These are phyloP conservation scores for Ramularia collo-cygni DNA, from an alignment of 2,329 filamentous ascomycete genomes.

Conservation along the genomic window DNA sequence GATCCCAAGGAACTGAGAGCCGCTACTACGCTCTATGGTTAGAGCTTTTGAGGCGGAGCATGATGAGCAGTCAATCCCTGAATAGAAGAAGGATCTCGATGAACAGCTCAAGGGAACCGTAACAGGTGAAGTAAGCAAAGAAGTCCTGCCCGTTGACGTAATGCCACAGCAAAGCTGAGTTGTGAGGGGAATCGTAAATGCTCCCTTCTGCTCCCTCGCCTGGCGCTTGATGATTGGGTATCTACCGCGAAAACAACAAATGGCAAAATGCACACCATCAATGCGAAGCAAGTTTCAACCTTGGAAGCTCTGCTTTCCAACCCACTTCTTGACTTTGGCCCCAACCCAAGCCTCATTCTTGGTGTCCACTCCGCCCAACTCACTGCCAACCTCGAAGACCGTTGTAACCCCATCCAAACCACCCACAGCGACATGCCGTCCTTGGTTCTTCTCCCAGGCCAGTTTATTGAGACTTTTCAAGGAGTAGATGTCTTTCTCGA, in stretches of 20 bases:
- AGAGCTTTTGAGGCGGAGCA: background rate
- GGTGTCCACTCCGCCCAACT: constrained; percentile 73
- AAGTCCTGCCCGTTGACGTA: too few relatives aligned
- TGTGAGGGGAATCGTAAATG: too few relatives aligned
- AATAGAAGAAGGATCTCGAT: too few relatives aligned
- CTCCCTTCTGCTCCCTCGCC: too few relatives aligned
- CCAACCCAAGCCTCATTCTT: constrained; percentile 86
- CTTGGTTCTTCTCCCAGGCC: constrained; percentile 87
- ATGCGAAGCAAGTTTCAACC: too few relatives aligned
- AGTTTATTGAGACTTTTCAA: constrained; percentile 83
- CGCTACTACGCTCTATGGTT: constrained; percentile 3
- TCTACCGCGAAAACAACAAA: too few relatives aligned
- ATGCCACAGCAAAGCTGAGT: too few relatives aligned
- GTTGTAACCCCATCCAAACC: constrained; percentile 87
- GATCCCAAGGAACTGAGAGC: constrained; percentile 12
- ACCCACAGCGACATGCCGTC: constrained; percentile 78
- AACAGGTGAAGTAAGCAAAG: too few relatives aligned
- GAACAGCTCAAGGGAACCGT: too few relatives aligned
- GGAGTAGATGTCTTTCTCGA: constrained; percentile 35
- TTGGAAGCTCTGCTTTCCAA: constrained; percentile 48
- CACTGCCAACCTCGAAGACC: constrained; percentile 82
- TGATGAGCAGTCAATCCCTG: background rate
- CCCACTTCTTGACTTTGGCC: constrained; percentile 82
- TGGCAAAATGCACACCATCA: too few relatives aligned
- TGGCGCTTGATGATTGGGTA: too few relatives aligned